These are phyloP conservation scores for Calamus simplicifolius DNA, from an alignment of 176 grass and related monocot genomes.

Conservation along the genomic window DNA sequence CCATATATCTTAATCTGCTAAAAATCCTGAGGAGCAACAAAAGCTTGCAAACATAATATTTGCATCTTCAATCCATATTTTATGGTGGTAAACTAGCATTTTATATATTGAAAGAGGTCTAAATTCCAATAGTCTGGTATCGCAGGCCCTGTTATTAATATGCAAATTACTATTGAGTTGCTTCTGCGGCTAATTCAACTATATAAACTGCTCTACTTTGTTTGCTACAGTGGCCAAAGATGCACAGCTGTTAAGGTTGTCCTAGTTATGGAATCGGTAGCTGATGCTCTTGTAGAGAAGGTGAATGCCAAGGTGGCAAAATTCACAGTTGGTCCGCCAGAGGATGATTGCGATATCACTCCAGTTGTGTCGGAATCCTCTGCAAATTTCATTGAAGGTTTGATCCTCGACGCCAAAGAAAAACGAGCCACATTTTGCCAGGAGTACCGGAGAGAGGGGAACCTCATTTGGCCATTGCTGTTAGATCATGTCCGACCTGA, in stretches of 20 bases:
- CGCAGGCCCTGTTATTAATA: too few species aligned
- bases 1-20: too few species aligned
- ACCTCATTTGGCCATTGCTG: slow-evolving; percentile 95
- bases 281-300: slow-evolving; percentile 71
- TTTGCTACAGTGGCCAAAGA: slow-evolving; percentile 69
- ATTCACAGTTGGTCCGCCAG: slow-evolving; percentile 87
- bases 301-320: slow-evolving; percentile 82
- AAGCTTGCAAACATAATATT: too few species aligned
- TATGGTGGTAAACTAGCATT: too few species aligned
- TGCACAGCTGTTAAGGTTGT: slow-evolving; percentile 98
- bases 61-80: too few species aligned
- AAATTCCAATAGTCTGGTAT: too few species aligned
- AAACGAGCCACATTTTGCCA: slow-evolving; percentile 95
- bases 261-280: slow-evolving; percentile 88
- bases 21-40: too few species aligned
- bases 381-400: slow-evolving; percentile 93
- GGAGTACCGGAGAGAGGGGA: slow-evolving; percentile 83
- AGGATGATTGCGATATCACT: slow-evolving; percentile 89
- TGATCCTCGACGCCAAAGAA: slow-evolving; percentile 91
- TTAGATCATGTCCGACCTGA: slow-evolving; percentile 88
- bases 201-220: neutral
- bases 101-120: too few species aligned
- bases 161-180: too few species aligned
- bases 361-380: slow-evolving; percentile 96
- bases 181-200: neutral